These are phyloP conservation scores for Ceratocystis huliohia DNA, from an alignment of 2,329 filamentous ascomycete genomes.

Conservation along the genomic window DNA sequence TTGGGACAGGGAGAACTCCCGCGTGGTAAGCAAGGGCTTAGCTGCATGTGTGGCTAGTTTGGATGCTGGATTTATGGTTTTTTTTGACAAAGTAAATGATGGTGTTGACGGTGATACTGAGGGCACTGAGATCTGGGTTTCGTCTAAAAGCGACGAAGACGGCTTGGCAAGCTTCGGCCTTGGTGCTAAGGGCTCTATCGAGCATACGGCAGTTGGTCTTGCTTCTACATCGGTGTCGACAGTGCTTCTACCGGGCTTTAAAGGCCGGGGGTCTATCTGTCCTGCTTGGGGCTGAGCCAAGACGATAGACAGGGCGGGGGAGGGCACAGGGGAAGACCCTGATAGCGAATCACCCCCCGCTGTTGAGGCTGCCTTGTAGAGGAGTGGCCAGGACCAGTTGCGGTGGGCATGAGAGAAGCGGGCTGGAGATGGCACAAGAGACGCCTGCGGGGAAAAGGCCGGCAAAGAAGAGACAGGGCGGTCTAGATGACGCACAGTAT, in stretches of 20 bases:
- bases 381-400: slow-evolving; percentile 7
- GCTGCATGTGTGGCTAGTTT: neutral
- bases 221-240: neutral
- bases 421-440: neutral
- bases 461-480: neutral
- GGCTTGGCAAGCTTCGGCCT: neutral
- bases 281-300: neutral
- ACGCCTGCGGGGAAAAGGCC: neutral
- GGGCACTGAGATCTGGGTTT: neutral
- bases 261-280: neutral
- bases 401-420: neutral
- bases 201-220: neutral
- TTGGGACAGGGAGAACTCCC: neutral
- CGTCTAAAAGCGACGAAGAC: neutral
- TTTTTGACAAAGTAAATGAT: neutral
- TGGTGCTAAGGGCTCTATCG: neutral
- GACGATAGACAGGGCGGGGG: neutral
- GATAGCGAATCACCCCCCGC: neutral
- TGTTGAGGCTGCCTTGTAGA: neutral
- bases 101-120: neutral
- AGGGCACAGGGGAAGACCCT: neutral
- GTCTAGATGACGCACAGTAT: slow-evolving; percentile 3
- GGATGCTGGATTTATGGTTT: neutral
- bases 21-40: neutral
- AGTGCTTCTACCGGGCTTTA: neutral